phyloP scores from a whole-genome alignment of 2,329 filamentous ascomycete species.

The Scorias spongiosa region DNA sequence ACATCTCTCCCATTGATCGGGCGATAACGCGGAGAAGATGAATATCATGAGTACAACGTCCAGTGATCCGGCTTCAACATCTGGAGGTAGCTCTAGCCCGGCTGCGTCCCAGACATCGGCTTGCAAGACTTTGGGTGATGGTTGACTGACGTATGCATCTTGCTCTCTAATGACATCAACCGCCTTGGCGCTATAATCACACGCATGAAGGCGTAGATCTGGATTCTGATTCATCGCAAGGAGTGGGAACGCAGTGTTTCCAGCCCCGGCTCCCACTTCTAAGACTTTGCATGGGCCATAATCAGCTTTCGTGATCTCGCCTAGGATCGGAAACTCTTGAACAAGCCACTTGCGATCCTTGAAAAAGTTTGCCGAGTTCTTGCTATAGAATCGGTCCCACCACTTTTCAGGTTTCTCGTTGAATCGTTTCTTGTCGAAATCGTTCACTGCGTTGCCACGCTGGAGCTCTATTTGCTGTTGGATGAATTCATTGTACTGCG shows the following conservation, averaged over 20 bases:
- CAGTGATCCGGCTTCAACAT: conserved; percentile 60
- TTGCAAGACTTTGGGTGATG: conserved; percentile 43
- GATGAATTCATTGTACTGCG: conserved; percentile 72
- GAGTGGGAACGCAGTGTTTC: conserved; percentile 91
- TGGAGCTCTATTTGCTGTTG: conserved; percentile 75
- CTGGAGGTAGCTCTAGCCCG: conserved; percentile 53
- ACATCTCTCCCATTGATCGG: conserved; percentile 68
- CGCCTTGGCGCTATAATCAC: conserved; percentile 90
- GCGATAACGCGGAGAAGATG: conserved; percentile 85
- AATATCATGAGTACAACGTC: conserved; percentile 93
- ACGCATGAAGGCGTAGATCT: conserved; percentile 72
- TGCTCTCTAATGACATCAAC: conserved; percentile 81
- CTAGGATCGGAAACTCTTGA: conserved; percentile 88
- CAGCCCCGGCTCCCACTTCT: conserved; percentile 88
- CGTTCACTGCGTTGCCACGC: conserved; percentile 70
- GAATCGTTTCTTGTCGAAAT: conserved; percentile 85
- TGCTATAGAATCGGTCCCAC: conserved; percentile 98
- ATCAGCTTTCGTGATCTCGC: conserved; percentile 53
- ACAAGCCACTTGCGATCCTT: conserved; percentile 96
- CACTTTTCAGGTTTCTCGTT: conserved; percentile 83
- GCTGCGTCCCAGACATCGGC: conserved; percentile 94
- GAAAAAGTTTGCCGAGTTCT: conserved; percentile 96
- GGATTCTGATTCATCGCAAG: conserved; percentile 71
- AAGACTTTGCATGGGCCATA: conserved; percentile 58
- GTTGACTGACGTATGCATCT: conserved; percentile 51